Evolutionary conservation across 371 early-diverging fungal species (phyloP), one percentile per base, ranked within the genome.

Genomic region (Lichtheimia corymbifera): DNA sequence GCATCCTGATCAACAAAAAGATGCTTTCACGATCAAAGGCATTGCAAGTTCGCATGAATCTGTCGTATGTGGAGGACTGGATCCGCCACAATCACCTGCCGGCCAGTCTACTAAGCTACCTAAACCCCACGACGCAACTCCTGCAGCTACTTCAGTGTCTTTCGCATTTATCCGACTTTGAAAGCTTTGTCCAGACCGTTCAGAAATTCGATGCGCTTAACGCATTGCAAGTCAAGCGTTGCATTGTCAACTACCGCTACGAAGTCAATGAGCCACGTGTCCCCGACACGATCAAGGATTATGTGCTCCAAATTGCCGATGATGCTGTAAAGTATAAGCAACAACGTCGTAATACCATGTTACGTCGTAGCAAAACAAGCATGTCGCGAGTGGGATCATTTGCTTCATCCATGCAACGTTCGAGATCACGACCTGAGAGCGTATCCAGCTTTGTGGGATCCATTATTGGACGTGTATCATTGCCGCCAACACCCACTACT

Each of bases 11-110:
- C 13, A 86, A 82, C 61, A 85, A 88, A 53, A 88, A 88, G 50
- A 81, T 87, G 28, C 82, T 92, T 58, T 88, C 88, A 58, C 85
- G 96, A 7, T 83, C 90, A n/a, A 86, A 87, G 55, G 96, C 96
- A 1, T 79, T 92, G 66, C 93, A 90, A 67, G 83, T 95, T 15
- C 89, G 91, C 45, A 84, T 93, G 80, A 97, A 95, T 65, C 62
- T 95, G n/a, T 85, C 90, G 1, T 75, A 77, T 20, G 44, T 96
- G 18, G 91, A 89, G 66, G 94, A 95, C 50, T 95, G 96, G 96
- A 77, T 93, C 35, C 83, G 91, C 25, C 73, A 71, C 22, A 80
- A 87, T 30, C 73, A 67, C n/a, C 59, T 76, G 4, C 87, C 88
- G 0, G 64, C 79, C 2, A 73, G 74, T 11, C 57, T 86, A 5